These are phyloP conservation scores for Boletus pseudopeckii DNA, from an alignment of 768 basidiomycete genomes.

Conservation along the genomic window DNA sequence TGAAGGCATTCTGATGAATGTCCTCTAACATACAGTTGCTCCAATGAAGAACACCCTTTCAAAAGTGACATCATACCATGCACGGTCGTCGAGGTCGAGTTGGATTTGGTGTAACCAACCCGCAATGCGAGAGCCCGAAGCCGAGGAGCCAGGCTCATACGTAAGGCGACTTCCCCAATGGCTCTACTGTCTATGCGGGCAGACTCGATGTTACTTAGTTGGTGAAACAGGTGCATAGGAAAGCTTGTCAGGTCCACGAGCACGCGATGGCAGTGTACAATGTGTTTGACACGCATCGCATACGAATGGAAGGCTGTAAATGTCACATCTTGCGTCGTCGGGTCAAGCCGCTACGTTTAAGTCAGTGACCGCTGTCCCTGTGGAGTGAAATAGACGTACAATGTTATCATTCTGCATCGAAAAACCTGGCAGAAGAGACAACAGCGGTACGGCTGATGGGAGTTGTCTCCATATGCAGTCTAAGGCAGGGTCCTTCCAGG, in stretches of 20 bases:
- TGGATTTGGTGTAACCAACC: slow-evolving; percentile 18
- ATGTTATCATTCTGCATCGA: slow-evolving; percentile 7
- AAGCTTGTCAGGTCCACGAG: slow-evolving; percentile 4
- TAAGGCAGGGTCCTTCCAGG: slow-evolving; percentile 49
- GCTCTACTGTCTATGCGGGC: slow-evolving; percentile 20
- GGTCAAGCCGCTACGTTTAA: slow-evolving; percentile 10
- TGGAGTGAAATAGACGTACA: slow-evolving; percentile 6
- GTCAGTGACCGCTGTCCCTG: background rate
- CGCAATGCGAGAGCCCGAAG: slow-evolving; percentile 39
- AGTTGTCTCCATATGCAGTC: slow-evolving; percentile 45
- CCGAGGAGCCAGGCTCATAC: slow-evolving; percentile 32
- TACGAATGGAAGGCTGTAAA: slow-evolving; percentile 18
- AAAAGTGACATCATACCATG: slow-evolving; percentile 23
- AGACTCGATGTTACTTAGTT: slow-evolving; percentile 17
- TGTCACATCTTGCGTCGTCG: background rate
- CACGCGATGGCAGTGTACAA: slow-evolving; percentile 19
- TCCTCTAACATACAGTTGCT: slow-evolving; percentile 41
- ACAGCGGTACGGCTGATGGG: slow-evolving; percentile 39
- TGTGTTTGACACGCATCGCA: slow-evolving; percentile 24
- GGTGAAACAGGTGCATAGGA: background rate
- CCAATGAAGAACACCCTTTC: slow-evolving; percentile 28
- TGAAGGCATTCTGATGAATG: slow-evolving; percentile 28
- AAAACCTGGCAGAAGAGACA: slow-evolving; percentile 33
- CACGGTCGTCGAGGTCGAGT: slow-evolving; percentile 23
- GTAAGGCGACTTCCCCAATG: slow-evolving; percentile 7